Percentiles rank a stretch among this genome's conserved stretches.
Conservation (phyloP, 2,329 filamentous ascomycete species). For the Remersonia thermophila region DNA sequence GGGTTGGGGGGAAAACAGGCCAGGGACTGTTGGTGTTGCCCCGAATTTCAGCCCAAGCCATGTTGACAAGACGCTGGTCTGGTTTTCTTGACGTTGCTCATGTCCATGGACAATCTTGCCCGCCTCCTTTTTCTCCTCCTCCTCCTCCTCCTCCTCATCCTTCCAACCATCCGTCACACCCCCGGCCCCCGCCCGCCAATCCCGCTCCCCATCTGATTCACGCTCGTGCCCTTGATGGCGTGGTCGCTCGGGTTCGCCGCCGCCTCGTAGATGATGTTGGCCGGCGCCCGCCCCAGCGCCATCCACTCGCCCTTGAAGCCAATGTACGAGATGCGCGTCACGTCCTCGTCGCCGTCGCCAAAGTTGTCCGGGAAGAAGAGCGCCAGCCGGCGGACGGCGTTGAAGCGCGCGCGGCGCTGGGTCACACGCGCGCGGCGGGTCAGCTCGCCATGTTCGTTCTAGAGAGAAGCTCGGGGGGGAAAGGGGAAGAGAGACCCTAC, state of each 20-base stretch:
- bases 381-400: conserved; percentile 66
- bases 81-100: too few relatives aligned
- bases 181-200: conserved; percentile 31
- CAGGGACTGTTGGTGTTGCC: too few relatives aligned
- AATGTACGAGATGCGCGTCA: conserved; percentile 67
- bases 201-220: conserved; percentile 43
- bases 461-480: not conserved
- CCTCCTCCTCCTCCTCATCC: not conserved
- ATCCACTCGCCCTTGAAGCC: conserved; percentile 95
- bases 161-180: conserved; percentile 11
- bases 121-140: too few relatives aligned
- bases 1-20: not conserved
- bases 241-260: conserved; percentile 88
- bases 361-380: conserved; percentile 94
- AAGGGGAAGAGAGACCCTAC: conserved; percentile 3
- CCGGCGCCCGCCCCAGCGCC: conserved; percentile 67
- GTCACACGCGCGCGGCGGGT: too few relatives aligned
- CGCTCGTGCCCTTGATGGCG: conserved; percentile 45
- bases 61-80: too few relatives aligned
- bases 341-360: conserved; percentile 64
- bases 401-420: conserved; percentile 70
- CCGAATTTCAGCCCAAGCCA: too few relatives aligned
- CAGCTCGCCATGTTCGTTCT: too few relatives aligned
- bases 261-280: conserved; percentile 84
- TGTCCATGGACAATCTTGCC: too few relatives aligned